Base-by-base conservation (phyloP, 805 yeast species). In the Scheffersomyces amazonensis region DNA sequence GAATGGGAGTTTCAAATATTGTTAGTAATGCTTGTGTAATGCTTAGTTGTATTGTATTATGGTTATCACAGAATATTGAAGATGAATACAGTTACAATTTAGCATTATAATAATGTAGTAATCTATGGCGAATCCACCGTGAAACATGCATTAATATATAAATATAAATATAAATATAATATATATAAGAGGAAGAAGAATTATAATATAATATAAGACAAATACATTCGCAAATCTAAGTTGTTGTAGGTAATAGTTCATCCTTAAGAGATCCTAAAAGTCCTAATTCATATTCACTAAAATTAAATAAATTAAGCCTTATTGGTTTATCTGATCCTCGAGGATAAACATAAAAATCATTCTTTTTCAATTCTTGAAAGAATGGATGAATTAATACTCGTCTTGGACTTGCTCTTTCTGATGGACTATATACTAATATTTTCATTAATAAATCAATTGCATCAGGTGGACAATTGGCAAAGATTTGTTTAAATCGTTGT, bases 51-150 rank as follows among this genome's bases (percentile, higher is more conserved):
- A 79, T 87, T 33, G 72, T 83, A 7, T 68, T 93, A 52, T 93
- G 99, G 99, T 69, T 91, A 37, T 88, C 96, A 16, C 98, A 91
- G 59, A 93, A 89, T 59, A 82, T 89, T 42, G 97, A 93, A 60
- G 98, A 93, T 56, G 98, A 91, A 62, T 91, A 90, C 64, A 85
- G 95, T 46, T 91, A 93, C 59, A 84, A 96, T 32, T 76, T 90
- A 58, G 89, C 95, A 21, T 68, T 87, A 50, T 87, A 66, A 58
- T 16, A n/a, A n/a, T n/a, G n/a, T n/a, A n/a, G n/a, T n/a, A n/a
- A n/a, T n/a, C n/a, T n/a, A n/a, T n/a, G n/a, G n/a, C n/a, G n/a
- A n/a, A n/a, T n/a, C n/a, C n/a, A n/a, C n/a, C n/a, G n/a, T n/a
- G n/a, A n/a, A n/a, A n/a, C n/a, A n/a, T n/a, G n/a, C n/a, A n/a